Conservation (phyloP, 2,329 filamentous ascomycete species). For the Xylaria sp. region DNA sequence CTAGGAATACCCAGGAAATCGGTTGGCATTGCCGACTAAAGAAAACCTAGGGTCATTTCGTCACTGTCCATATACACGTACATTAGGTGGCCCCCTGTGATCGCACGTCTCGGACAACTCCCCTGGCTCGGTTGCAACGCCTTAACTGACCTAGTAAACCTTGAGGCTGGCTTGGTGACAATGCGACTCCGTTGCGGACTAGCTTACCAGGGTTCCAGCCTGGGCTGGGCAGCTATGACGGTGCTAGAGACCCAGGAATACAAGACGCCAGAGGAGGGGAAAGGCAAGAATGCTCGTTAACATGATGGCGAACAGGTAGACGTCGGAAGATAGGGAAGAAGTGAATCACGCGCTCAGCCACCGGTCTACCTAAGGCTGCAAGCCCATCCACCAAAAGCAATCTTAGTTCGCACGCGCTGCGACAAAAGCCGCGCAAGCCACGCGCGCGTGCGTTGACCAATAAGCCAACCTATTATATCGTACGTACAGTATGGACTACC, state of each 20-base stretch:
- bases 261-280: not conserved
- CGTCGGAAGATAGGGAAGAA: conserved; percentile 12
- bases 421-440: conserved; percentile 5
- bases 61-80: conserved; percentile 6
- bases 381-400: conserved; percentile 29
- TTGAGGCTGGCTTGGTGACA: not conserved
- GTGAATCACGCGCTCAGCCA: conserved; percentile 4
- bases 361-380: not conserved
- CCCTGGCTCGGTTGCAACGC: conserved; percentile 13
- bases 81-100: not conserved
- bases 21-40: not conserved
- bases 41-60: not conserved
- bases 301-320: not conserved
- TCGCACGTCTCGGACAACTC: not conserved
- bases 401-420: not conserved
- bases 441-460: not conserved
- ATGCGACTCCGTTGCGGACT: conserved; percentile 1
- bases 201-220: not conserved
- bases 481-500: not conserved
- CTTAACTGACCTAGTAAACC: not conserved
- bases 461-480: not conserved
- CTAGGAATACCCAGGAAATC: not conserved
- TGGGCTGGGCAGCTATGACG: not conserved
- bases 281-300: not conserved
- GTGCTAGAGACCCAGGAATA: not conserved